Percentiles rank a stretch among this genome's conserved stretches.
phyloP scores from a whole-genome alignment of 805 yeast species.

The Kurtzmaniella cleridarum region DNA sequence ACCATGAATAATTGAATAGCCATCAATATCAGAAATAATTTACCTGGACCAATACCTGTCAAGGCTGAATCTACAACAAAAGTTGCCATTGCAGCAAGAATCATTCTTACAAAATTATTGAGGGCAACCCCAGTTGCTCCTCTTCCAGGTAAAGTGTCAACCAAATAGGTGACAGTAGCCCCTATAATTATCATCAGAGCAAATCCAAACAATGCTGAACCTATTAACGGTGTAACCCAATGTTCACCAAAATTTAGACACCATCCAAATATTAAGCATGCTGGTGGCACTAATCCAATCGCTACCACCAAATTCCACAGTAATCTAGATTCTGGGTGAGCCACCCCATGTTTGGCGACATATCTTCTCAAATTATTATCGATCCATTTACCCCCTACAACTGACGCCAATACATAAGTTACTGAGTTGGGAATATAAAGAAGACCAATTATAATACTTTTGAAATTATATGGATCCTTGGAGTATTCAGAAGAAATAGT shows the following conservation, averaged over 20 bases:
- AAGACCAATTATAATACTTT: slow-evolving; percentile 61
- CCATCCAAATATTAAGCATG: slow-evolving; percentile 80
- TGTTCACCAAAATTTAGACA: slow-evolving; percentile 56
- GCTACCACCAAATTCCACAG: slow-evolving; percentile 71
- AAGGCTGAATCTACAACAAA: slow-evolving; percentile 71
- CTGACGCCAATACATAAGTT: slow-evolving; percentile 66
- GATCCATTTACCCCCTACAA: slow-evolving; percentile 79
- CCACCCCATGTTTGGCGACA: slow-evolving; percentile 53
- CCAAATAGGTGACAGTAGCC: slow-evolving; percentile 71
- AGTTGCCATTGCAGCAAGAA: slow-evolving; percentile 70
- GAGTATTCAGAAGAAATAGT: slow-evolving; percentile 62
- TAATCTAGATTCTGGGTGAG: slow-evolving; percentile 73
- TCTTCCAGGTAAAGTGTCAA: slow-evolving; percentile 79
- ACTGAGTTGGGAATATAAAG: slow-evolving; percentile 81
- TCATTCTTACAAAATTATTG: slow-evolving; percentile 68
- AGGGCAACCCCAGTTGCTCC: slow-evolving; percentile 89
- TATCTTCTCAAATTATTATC: slow-evolving; percentile 52
- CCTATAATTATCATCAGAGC: slow-evolving; percentile 84
- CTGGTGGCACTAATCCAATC: slow-evolving; percentile 53
- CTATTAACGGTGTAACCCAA: slow-evolving; percentile 79
- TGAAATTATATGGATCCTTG: slow-evolving; percentile 63
- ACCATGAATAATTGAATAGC: slow-evolving; percentile 48
- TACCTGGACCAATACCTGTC: slow-evolving; percentile 64
- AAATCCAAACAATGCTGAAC: slow-evolving; percentile 77
- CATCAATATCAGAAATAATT: slow-evolving; percentile 60